A percentile compares a stretch with the other conserved stretches of the same genome.
These are phyloP conservation scores for Yamadazyma paraphyllophila DNA, from an alignment of 805 yeast genomes.

Conservation along the genomic window DNA sequence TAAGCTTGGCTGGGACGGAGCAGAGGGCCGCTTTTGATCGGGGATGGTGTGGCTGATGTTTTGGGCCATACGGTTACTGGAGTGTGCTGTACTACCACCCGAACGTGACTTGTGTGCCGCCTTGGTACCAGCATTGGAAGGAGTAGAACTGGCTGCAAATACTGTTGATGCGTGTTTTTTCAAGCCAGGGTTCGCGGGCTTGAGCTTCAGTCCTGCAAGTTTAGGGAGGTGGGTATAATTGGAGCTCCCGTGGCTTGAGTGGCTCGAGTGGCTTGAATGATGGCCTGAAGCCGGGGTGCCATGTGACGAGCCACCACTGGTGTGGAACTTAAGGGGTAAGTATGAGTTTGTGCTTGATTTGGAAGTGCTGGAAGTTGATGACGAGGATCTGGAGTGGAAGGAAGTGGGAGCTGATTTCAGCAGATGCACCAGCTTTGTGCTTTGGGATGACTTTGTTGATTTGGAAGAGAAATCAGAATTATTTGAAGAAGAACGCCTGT, in stretches of 20 bases:
- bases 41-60: background rate
- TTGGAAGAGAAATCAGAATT: slow-evolving; percentile 11
- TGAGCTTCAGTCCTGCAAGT: background rate
- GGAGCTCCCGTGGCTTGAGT: no score
- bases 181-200: slow-evolving; percentile 1
- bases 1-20: background rate
- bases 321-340: background rate
- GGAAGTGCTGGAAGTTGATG: slow-evolving; percentile 13
- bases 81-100: background rate
- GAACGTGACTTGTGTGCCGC: no score
- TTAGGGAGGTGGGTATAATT: slow-evolving; percentile 2
- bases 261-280: no score
- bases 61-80: background rate
- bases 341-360: slow-evolving; percentile 6
- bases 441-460: slow-evolving; percentile 5
- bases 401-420: slow-evolving; percentile 3
- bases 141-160: background rate
- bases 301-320: background rate
- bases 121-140: no score
- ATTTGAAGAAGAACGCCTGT: slow-evolving; percentile 9
- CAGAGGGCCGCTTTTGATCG: background rate
- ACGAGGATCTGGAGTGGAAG: slow-evolving; percentile 14
- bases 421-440: slow-evolving; percentile 2
- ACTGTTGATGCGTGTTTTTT: background rate
- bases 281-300: no score